A percentile compares a stretch with the other conserved stretches of the same genome.
These are phyloP conservation scores for Ogataea nonfermentans DNA, from an alignment of 805 yeast genomes.

Conservation along the genomic window DNA sequence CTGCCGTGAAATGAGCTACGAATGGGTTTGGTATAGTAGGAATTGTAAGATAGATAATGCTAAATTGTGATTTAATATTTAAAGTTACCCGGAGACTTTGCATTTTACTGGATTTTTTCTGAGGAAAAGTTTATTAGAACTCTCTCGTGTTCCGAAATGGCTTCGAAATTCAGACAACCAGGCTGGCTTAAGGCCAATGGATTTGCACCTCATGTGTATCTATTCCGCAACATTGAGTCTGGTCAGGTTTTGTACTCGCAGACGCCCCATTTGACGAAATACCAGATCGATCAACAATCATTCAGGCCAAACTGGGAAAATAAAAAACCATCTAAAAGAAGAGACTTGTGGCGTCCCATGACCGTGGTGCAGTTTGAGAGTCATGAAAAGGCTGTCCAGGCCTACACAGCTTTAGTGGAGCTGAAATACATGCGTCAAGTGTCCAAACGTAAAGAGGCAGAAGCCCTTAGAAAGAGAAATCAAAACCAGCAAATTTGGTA, in stretches of 20 bases:
- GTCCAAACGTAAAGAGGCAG: conserved; percentile 55
- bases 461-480: conserved; percentile 66
- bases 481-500: conserved; percentile 81
- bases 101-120: background rate
- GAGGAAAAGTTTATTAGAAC: conserved; percentile 4
- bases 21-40: conserved; percentile 7
- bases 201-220: conserved; percentile 78
- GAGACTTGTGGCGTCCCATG: conserved; percentile 89
- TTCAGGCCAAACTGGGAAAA: conserved; percentile 88
- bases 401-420: conserved; percentile 71
- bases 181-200: conserved; percentile 57
- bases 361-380: conserved; percentile 69
- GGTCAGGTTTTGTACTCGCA: conserved; percentile 92
- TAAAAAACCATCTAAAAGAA: conserved; percentile 72
- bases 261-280: conserved; percentile 56
- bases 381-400: conserved; percentile 64
- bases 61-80: background rate
- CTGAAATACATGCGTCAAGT: conserved; percentile 74
- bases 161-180: conserved; percentile 49
- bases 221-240: conserved; percentile 80
- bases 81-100: conserved; percentile 7
- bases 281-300: conserved; percentile 69
- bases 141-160: conserved; percentile 23
- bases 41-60: conserved; percentile 9
- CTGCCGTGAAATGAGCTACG: conserved; percentile 16